Evolutionary conservation across 2,329 filamentous ascomycete species (phyloP).

Genomic region (Arthrocladium fulminans): DNA sequence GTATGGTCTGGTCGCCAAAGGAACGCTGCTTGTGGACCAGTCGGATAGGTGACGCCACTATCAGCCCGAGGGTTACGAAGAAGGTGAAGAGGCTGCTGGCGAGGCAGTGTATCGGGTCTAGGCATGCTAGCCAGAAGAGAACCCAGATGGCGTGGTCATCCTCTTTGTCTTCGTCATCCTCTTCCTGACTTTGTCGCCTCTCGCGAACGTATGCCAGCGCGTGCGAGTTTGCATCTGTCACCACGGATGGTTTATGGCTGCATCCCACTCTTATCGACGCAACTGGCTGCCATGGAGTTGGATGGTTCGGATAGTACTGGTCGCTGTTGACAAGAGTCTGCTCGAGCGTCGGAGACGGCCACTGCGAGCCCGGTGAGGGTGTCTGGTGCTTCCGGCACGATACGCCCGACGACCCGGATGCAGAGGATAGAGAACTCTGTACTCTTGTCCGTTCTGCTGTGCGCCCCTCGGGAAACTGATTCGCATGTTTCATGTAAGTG

Average conservation of each 20-base stretch:
- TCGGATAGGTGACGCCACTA: constrained; percentile 46
- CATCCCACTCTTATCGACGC: constrained; percentile 23
- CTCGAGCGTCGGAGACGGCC: constrained; percentile 10
- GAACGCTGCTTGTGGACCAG: constrained; percentile 40
- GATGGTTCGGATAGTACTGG: not conserved
- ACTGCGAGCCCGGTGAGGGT: constrained; percentile 9
- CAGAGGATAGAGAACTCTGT: constrained; percentile 19
- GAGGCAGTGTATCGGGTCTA: constrained; percentile 47
- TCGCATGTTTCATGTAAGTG: not conserved
- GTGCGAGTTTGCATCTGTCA: constrained; percentile 5
- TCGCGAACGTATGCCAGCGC: constrained; percentile 2
- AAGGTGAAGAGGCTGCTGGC: constrained; percentile 47
- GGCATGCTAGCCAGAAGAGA: constrained; percentile 30
- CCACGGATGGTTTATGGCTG: constrained; percentile 21
- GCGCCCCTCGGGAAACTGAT: not conserved
- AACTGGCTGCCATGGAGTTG: constrained; percentile 23
- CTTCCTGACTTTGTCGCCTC: constrained; percentile 14
- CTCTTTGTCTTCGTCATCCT: constrained; percentile 23
- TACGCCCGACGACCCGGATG: constrained; percentile 16
- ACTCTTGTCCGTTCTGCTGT: constrained; percentile 13
- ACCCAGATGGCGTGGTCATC: constrained; percentile 37
- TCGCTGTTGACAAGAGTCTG: constrained; percentile 4
- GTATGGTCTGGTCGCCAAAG: constrained; percentile 25
- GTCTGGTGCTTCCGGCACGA: constrained; percentile 15
- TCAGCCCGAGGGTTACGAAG: constrained; percentile 42